Base-by-base conservation (phyloP, 2,329 filamentous ascomycete genomes). In the Aspergillus versicolor region DNA sequence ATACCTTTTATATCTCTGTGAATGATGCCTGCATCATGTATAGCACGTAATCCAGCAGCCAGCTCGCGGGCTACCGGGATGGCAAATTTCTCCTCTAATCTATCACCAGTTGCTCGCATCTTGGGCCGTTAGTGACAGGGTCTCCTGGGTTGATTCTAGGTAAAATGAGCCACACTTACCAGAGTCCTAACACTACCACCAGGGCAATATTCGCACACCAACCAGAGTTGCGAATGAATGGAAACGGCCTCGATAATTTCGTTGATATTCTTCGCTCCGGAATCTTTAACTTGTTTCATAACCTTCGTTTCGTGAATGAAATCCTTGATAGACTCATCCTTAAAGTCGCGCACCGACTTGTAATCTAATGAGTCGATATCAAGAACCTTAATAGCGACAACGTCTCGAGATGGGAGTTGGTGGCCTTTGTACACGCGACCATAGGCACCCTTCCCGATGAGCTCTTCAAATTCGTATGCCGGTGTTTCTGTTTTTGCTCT, bases 191-290 rank as follows among this genome's bases (percentile, higher is more conserved):
- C 81, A 71, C 85, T 88, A 52, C 85, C 85, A 62, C 85, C 85
- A 24, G 85, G 85, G 60, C 84, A 86, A 67, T 87, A 87, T 67
- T 88, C 85, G 69, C 82, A 86, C 54, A 88, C 80, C 60, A 88
- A 81, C 85, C 85, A 88, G 21, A 88, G 74, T 63, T 88, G 84
- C 51, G 83, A 84, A 63, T 87, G 84, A 21, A 87, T 81, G 3
- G 84, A 81, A 44, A 86, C 82, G 0, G 85, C 84, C 63, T 88
- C 85, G 60, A 86, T 83, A 41, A 88, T 80, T 58, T 83, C 79
- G 59, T 88, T 88, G 64, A 88, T 82, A 57, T 87, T 87, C 61
- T 81, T 81, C 2, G 84, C 85, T 40, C 80, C 82, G 57, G 82
- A 81, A 62, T 87, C 84, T 66, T 84, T 83, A 9, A 87, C 78